A percentile compares a stretch with the other conserved stretches of the same genome.
Evolutionary conservation across 371 early-diverging fungal genomes (phyloP).

Genomic region (Mortierella sp.): DNA sequence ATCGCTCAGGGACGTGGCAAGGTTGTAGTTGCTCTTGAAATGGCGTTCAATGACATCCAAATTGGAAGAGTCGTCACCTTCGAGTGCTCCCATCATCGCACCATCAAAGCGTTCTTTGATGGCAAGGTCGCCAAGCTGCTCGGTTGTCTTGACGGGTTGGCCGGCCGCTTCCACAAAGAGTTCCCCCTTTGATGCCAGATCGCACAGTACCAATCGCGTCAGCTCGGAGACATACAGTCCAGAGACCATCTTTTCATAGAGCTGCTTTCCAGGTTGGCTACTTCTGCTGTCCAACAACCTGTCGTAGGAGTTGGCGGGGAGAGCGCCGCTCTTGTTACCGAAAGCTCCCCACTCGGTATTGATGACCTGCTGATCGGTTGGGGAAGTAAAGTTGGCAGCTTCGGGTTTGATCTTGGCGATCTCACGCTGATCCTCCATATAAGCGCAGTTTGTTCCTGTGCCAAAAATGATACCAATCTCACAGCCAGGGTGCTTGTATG

Average conservation of each 20-base stretch:
- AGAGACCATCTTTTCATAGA: slow-evolving; percentile 84
- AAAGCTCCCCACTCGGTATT: slow-evolving; percentile 71
- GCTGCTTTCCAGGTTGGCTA: slow-evolving; percentile 68
- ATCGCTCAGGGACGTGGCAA: slow-evolving; percentile 62
- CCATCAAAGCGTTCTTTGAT: slow-evolving; percentile 63
- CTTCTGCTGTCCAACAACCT: slow-evolving; percentile 68
- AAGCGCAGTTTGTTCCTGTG: slow-evolving; percentile 82
- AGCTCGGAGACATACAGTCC: slow-evolving; percentile 90
- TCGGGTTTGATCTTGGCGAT: slow-evolving; percentile 46
- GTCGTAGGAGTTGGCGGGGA: slow-evolving; percentile 80
- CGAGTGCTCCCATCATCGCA: slow-evolving; percentile 71
- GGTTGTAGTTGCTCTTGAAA: slow-evolving; percentile 32
- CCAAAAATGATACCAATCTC: slow-evolving; percentile 77
- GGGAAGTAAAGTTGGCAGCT: slow-evolving; percentile 54
- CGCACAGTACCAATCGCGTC: slow-evolving; percentile 63
- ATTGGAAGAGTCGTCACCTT: slow-evolving; percentile 65
- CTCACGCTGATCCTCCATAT: slow-evolving; percentile 55
- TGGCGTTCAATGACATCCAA: slow-evolving; percentile 55
- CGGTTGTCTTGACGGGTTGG: slow-evolving; percentile 41
- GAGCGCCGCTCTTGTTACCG: slow-evolving; percentile 70
- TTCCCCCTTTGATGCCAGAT: slow-evolving; percentile 26
- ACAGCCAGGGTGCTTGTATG: slow-evolving; percentile 69
- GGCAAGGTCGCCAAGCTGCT: slow-evolving; percentile 33
- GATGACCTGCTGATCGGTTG: slow-evolving; percentile 38
- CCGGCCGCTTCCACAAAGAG: slow-evolving; percentile 25